phyloP scores from a whole-genome alignment of 2,329 filamentous ascomycete genomes.

The Penicillium sumatraense region DNA sequence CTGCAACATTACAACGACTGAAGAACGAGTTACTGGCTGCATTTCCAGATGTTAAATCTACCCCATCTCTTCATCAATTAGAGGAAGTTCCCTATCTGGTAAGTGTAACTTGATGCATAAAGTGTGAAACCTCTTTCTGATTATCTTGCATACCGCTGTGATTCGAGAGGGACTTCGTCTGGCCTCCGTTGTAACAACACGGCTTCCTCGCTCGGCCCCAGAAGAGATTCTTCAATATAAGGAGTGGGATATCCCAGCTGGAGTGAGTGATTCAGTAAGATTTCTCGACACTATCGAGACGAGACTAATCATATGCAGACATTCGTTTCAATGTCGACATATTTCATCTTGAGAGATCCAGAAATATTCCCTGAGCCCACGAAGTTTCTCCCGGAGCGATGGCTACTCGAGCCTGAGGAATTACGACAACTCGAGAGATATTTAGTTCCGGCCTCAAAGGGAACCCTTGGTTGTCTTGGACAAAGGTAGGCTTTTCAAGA shows the following conservation, averaged over 20 bases:
- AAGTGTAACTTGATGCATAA: not conserved
- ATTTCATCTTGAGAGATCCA: slow-evolving; percentile 22
- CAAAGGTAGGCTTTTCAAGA: slow-evolving; percentile 24
- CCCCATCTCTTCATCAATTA: not conserved
- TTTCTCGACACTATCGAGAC: not conserved
- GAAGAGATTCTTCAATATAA: slow-evolving; percentile 18
- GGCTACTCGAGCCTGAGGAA: slow-evolving; percentile 26
- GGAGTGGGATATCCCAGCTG: slow-evolving; percentile 24
- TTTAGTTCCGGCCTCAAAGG: slow-evolving; percentile 35
- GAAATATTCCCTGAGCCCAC: slow-evolving; percentile 36
- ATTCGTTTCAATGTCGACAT: slow-evolving; percentile 25
- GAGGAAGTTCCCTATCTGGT: slow-evolving; percentile 19
- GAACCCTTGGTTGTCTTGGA: slow-evolving; percentile 34
- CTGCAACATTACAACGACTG: slow-evolving; percentile 3
- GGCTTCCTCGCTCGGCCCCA: slow-evolving; percentile 25
- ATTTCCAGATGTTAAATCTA: not conserved
- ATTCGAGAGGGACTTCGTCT: slow-evolving; percentile 36
- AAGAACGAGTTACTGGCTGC: slow-evolving; percentile 6
- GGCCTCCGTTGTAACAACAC: slow-evolving; percentile 20
- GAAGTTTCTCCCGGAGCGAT: slow-evolving; percentile 36
- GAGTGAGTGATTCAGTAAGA: slow-evolving; percentile 11
- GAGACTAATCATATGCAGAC: slow-evolving; percentile 10
- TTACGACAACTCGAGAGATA: slow-evolving; percentile 24
- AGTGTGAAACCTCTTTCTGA: not conserved
- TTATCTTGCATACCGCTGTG: slow-evolving; percentile 24